phyloP scores from a whole-genome alignment of 208 protist genomes.

The Angomonas deanei region DNA sequence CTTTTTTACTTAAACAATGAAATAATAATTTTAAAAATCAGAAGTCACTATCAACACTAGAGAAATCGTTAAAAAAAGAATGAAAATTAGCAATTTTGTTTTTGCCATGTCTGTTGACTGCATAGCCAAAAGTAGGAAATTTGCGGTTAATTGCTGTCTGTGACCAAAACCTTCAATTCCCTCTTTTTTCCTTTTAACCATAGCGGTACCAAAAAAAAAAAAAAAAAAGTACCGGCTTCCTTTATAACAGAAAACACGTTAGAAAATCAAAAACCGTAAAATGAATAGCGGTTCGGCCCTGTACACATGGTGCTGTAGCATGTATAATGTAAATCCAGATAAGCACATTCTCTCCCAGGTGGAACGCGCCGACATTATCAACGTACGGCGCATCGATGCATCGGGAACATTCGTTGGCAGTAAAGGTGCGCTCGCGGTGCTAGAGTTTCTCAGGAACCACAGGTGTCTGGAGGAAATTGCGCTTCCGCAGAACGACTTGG shows the following conservation, averaged over 20 bases:
- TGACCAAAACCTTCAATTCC: no score
- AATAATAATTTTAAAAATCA: no score
- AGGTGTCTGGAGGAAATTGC: slow-evolving; percentile 45
- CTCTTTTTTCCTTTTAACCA: no score
- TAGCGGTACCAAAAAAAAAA: no score
- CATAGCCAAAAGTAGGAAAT: no score
- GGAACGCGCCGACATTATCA: slow-evolving; percentile 39
- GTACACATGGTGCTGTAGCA: slow-evolving; percentile 69
- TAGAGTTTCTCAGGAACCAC: slow-evolving; percentile 60
- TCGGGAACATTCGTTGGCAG: slow-evolving; percentile 72
- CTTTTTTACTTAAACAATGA: no score
- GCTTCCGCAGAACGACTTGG: slow-evolving; percentile 60
- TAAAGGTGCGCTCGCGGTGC: slow-evolving; percentile 58
- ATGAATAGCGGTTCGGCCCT: slow-evolving; percentile 20
- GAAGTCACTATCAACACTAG: no score
- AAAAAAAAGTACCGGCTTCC: neutral
- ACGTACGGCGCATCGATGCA: slow-evolving; percentile 49
- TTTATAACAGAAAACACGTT: no score
- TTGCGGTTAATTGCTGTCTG: no score
- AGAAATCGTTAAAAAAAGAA: no score
- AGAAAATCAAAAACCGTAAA: neutral
- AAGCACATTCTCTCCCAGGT: slow-evolving; percentile 52
- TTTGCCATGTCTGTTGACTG: no score
- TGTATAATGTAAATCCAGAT: slow-evolving; percentile 59
- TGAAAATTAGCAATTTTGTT: no score